Evolutionary conservation across 2,329 filamentous ascomycete genomes (phyloP), one percentile per base, ranked within the genome.

Genomic region (Claviceps sorghi): DNA sequence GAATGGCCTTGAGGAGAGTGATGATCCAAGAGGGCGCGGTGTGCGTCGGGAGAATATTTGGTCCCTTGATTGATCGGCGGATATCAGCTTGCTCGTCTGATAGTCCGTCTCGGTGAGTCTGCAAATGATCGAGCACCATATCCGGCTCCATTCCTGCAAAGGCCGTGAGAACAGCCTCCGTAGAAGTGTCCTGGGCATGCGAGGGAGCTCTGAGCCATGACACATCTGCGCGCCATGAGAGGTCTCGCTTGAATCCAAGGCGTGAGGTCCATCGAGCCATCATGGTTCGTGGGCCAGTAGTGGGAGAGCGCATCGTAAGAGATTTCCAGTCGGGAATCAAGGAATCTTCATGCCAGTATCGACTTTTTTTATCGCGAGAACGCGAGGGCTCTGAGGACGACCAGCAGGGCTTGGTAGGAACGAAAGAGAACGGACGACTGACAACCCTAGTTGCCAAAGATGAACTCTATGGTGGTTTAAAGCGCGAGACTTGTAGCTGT

Each of bases 11-110:
- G n/a, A 62, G 53, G 9, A 62, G 54, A 7, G 61, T 60, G 50
- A 59, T 52, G 45, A 61, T 56, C 60, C 60, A 61, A 17, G 60
- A 62, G 1, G 61, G 61, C 2, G 61, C 54, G 45, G 54, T 57
- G 49, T 60, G 59, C 44, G 59, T 61, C 4, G 57, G 57, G 30
- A 62, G 50, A 15, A 59, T 49, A 43, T 62, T 62, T 13, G 56
- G 51, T 32, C 61, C 61, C 47, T 57, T 56, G 51, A 57, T 52
- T 19, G 47, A 53, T 9, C 59, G 56, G 48, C 61, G 61, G 30
- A 45, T 41, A 29, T 52, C 52, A 29, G 58, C 61, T 52, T 62
- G 59, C 9, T 48, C 40, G 17, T 51, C 54, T 3, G 58, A 55
- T n/a, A 62, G 54, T 29, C 61, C 61, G 17, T 60, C 49, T 8